Conservation (phyloP, 2,329 filamentous ascomycete genomes). For the Colletotrichum navitas region DNA sequence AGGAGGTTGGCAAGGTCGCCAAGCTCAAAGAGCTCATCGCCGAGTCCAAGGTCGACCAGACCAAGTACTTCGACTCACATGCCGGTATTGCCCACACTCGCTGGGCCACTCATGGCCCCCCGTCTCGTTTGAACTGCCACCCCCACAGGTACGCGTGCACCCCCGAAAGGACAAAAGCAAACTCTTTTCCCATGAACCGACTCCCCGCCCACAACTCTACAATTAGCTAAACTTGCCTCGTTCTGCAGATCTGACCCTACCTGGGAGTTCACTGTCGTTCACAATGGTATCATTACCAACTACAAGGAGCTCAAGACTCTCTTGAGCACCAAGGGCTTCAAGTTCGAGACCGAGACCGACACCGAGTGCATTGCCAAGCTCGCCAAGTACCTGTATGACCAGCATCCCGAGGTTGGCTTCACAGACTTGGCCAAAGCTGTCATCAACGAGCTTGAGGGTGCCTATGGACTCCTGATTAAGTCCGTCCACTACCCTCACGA, state of each 20-base stretch:
- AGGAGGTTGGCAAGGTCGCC: slow-evolving; percentile 99
- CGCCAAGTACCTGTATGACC: slow-evolving; percentile 96
- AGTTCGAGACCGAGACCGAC: slow-evolving; percentile 99
- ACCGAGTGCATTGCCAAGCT: slow-evolving; percentile 99
- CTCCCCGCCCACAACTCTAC: slow-evolving; percentile 34
- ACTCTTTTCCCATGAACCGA: slow-evolving; percentile 11
- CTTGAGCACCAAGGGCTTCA: slow-evolving; percentile 93
- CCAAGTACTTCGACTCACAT: slow-evolving; percentile 97
- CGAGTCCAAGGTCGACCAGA: slow-evolving; percentile 83
- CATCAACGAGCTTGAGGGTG: slow-evolving; percentile 97
- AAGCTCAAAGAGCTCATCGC: slow-evolving; percentile 95
- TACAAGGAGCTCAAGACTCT: slow-evolving; percentile 99
- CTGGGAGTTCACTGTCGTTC: slow-evolving; percentile 97
- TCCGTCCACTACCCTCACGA: slow-evolving; percentile 99
- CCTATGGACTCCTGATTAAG: slow-evolving; percentile 97
- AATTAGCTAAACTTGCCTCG: slow-evolving; percentile 31
- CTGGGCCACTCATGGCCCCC: slow-evolving; percentile 97
- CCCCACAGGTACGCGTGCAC: slow-evolving; percentile 83
- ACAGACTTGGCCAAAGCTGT: slow-evolving; percentile 97
- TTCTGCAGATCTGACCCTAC: slow-evolving; percentile 84
- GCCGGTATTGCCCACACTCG: slow-evolving; percentile 98
- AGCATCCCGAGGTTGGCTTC: slow-evolving; percentile 94
- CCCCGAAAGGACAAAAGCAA: slow-evolving; percentile 20
- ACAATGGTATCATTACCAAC: slow-evolving; percentile 99
- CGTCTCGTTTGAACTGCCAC: slow-evolving; percentile 96